Conservation (phyloP, 2,329 filamentous ascomycete species). For the Chrysoporthe austroafricana region DNA sequence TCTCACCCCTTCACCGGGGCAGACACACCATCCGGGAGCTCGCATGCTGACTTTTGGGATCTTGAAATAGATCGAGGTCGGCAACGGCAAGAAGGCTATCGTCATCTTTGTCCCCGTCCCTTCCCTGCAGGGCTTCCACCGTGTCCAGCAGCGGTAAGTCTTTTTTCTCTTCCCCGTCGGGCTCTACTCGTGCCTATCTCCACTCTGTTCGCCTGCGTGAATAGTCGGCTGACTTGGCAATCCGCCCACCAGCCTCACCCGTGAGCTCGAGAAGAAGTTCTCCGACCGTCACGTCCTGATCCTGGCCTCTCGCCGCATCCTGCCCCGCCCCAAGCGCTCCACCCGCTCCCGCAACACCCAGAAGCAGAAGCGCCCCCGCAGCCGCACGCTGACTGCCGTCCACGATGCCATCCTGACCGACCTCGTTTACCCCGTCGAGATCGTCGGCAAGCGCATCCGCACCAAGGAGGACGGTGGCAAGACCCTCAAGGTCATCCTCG, state of each 20-base stretch:
- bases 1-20: constrained; percentile 31
- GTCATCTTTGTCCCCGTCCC: constrained; percentile 99
- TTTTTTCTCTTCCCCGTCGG: constrained; percentile 8
- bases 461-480: constrained; percentile 99
- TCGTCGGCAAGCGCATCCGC: constrained; percentile 97
- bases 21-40: constrained; percentile 64
- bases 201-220: not conserved
- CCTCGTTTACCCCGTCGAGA: constrained; percentile 99
- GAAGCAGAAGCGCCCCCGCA: constrained; percentile 98
- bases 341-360: constrained; percentile 94
- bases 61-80: constrained; percentile 92
- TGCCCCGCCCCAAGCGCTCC: constrained; percentile 98
- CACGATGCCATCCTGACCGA: constrained; percentile 98
- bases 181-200: not conserved
- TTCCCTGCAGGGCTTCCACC: constrained; percentile 98
- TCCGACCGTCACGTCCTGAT: constrained; percentile 99
- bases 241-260: constrained; percentile 74
- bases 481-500: constrained; percentile 97
- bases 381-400: constrained; percentile 95
- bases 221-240: not conserved
- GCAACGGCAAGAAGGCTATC: constrained; percentile 99
- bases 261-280: constrained; percentile 99
- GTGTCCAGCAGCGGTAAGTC: constrained; percentile 98
- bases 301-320: constrained; percentile 97
- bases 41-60: constrained; percentile 73